phyloP scores from a whole-genome alignment of 2,329 filamentous ascomycete genomes.

The Penicillium sp. region DNA sequence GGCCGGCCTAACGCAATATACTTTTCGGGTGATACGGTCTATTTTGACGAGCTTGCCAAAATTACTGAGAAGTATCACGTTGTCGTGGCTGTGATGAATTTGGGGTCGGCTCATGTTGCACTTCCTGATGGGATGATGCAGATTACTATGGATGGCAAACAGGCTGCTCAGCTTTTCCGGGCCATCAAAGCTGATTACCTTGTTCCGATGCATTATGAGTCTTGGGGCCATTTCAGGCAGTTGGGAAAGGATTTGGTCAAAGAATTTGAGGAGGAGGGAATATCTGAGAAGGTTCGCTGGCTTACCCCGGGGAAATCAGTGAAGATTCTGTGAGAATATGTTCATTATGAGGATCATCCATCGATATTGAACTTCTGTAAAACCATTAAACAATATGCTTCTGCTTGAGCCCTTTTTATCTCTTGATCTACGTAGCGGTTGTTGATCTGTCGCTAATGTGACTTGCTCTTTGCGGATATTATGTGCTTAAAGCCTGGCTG shows the following conservation, averaged over 20 bases:
- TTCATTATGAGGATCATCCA: no score
- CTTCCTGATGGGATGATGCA: slow-evolving; percentile 21
- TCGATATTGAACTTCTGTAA: no score
- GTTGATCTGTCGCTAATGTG: no score
- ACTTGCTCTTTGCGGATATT: no score
- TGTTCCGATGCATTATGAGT: slow-evolving; percentile 51
- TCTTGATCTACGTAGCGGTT: no score
- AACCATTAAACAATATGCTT: no score
- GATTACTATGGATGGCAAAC: slow-evolving; percentile 49
- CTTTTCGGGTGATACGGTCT: slow-evolving; percentile 53
- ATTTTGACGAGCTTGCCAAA: slow-evolving; percentile 41
- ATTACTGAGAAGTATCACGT: slow-evolving; percentile 42
- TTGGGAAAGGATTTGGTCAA: slow-evolving; percentile 28
- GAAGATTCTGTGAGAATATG: background rate
- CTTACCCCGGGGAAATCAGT: slow-evolving; percentile 11
- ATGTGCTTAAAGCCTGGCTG: no score
- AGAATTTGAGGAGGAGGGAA: slow-evolving; percentile 36
- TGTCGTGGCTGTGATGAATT: slow-evolving; percentile 42
- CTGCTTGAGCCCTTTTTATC: no score
- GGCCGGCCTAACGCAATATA: slow-evolving; percentile 49
- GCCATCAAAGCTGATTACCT: slow-evolving; percentile 44
- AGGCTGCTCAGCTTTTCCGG: slow-evolving; percentile 41
- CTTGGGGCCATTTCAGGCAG: slow-evolving; percentile 49
- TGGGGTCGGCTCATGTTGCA: slow-evolving; percentile 30
- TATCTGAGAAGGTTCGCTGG: slow-evolving; percentile 39